Evolutionary conservation across 2,329 filamentous ascomycete genomes (phyloP), one percentile per base, ranked within the genome.

Genomic region (Aspergillus uvarum): DNA sequence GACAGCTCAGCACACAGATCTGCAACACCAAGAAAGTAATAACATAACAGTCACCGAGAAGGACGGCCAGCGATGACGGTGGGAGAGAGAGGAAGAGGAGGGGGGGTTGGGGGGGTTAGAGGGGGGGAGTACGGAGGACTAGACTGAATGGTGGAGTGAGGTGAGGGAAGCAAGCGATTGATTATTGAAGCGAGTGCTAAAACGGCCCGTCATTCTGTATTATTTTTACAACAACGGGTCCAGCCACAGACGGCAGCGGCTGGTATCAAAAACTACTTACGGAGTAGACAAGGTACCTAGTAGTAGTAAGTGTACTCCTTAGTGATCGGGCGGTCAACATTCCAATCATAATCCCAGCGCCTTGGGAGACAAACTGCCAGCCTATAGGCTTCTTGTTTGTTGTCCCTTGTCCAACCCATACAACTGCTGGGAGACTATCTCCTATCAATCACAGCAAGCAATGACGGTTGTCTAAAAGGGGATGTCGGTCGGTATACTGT

Each of bases 1-100:
- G 61, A 66, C 62, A 64, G 63, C 62, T 67, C 65, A 65, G 57
- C 65, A 67, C 64, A 66, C 63, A 58, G 60, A 63, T 62, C 62
- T 63, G 62, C 63, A 59, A 31, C 51, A 32, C 52, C 51, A 47
- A 59, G 59, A 59, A 59, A 49, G 44, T 56, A 59, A 29, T 54
- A 47, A 51, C 44, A 61, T 26, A 54, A 58, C 51, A 52, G 32
- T 51, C 29, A 51, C 8, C 56, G 50, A 54, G 49, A 56, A 53
- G 26, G 26, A 29, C 38, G 32, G 50, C 31, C 32, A 55, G 49
- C 26, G 16, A 58, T 52, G 51, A 59, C 47, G 35, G 26, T 52
- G 53, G 16, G 35, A 51, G 54, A 51, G 48, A 55, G 54, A 51
- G 11, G 26, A 6, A 26, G 26, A 26, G 26, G 24, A 6, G 7